These are phyloP conservation scores for Geranomyces variabilis DNA, from an alignment of 192 early-diverging fungal species.

Conservation along the genomic window DNA sequence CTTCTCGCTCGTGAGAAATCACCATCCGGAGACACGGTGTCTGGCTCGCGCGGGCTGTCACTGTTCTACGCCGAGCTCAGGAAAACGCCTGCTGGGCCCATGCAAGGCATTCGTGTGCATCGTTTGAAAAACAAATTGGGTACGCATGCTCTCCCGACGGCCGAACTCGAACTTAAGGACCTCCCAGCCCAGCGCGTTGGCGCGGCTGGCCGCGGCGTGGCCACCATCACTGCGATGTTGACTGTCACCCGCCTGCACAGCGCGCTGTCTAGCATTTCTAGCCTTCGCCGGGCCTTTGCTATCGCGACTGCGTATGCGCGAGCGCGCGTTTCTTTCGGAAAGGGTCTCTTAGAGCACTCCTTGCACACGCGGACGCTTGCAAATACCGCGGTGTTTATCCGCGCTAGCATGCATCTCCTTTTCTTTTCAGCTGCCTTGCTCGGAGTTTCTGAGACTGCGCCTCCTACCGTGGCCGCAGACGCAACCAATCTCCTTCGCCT, in stretches of 20 bases:
- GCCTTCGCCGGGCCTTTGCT: constrained; percentile 50
- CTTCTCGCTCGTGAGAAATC: constrained; percentile 62
- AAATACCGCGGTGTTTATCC: constrained; percentile 56
- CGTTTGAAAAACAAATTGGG: constrained; percentile 74
- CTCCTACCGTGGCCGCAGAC: constrained; percentile 21
- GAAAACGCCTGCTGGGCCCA: constrained; percentile 47
- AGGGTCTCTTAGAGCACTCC: constrained; percentile 55
- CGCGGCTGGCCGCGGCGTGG: constrained; percentile 54
- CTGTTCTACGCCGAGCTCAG: constrained; percentile 65
- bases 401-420: constrained; percentile 55
- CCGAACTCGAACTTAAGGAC: constrained; percentile 62
- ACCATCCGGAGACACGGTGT: constrained; percentile 29
- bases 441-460: constrained; percentile 46
- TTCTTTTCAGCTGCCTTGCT: constrained; percentile 63
- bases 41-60: constrained; percentile 61
- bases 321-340: constrained; percentile 61
- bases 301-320: constrained; percentile 64
- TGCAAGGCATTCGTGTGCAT: constrained; percentile 70
- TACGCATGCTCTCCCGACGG: constrained; percentile 72
- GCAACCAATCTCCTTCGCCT: constrained; percentile 55
- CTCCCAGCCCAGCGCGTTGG: constrained; percentile 58
- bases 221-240: constrained; percentile 65
- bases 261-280: constrained; percentile 49
- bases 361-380: constrained; percentile 65
- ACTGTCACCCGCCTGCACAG: constrained; percentile 73